phyloP scores from a whole-genome alignment of 768 basidiomycete species.

The Daedalea quercina region DNA sequence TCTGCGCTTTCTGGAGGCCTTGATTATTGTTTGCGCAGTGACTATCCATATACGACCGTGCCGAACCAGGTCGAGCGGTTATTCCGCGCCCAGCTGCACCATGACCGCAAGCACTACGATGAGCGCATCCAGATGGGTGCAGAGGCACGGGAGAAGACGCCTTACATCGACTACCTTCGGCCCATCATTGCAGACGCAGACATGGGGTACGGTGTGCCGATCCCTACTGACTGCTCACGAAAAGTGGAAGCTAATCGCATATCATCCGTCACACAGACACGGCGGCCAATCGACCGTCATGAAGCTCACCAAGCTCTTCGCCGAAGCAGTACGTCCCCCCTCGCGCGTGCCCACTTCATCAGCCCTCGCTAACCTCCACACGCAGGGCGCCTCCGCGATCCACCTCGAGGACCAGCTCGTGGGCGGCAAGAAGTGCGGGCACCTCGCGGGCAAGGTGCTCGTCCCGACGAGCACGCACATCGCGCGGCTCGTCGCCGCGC shows the following conservation, averaged over 20 bases:
- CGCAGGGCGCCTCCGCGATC: slow-evolving; percentile 77
- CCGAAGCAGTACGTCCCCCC: slow-evolving; percentile 61
- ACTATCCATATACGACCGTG: slow-evolving; percentile 95
- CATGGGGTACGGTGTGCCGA: slow-evolving; percentile 58
- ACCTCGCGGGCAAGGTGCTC: slow-evolving; percentile 87
- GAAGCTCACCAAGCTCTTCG: slow-evolving; percentile 91
- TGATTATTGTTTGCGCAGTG: slow-evolving; percentile 35
- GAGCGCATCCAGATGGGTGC: slow-evolving; percentile 64
- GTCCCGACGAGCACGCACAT: slow-evolving; percentile 87
- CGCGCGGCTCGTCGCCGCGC: slow-evolving; percentile 75
- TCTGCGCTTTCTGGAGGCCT: not conserved
- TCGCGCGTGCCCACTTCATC: not conserved
- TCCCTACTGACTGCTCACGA: not conserved
- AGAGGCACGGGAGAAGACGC: slow-evolving; percentile 61
- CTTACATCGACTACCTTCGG: slow-evolving; percentile 80
- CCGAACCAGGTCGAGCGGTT: slow-evolving; percentile 93
- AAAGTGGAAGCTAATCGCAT: too few relatives aligned
- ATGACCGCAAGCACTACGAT: slow-evolving; percentile 91
- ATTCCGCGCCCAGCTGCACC: slow-evolving; percentile 86
- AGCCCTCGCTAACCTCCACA: not conserved
- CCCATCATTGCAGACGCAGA: slow-evolving; percentile 95
- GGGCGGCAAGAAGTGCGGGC: slow-evolving; percentile 94
- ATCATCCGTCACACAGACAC: slow-evolving; percentile 44
- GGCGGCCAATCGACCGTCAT: slow-evolving; percentile 91
- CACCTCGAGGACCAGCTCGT: slow-evolving; percentile 94